Evolutionary conservation across 495 filamentous ascomycete genomes (phyloP).

Genomic region (Aspergillus panamensis): DNA sequence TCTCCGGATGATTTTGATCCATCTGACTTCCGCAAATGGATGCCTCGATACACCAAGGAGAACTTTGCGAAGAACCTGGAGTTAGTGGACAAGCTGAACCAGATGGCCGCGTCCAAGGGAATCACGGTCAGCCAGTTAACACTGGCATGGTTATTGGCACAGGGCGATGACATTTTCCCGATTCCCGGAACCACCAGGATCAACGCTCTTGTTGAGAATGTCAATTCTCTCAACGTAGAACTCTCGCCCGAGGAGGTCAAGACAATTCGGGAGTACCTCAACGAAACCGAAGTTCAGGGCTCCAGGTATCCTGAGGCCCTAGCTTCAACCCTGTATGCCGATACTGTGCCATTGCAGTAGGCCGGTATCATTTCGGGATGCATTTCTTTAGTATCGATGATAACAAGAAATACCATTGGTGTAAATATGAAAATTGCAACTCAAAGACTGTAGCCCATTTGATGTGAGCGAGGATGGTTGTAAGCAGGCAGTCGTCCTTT

Average conservation of each 20-base stretch:
- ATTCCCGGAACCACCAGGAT: constrained; percentile 57
- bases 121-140: constrained; percentile 46
- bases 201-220: constrained; percentile 57
- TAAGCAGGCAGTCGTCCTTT: too few relatives aligned
- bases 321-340: constrained; percentile 4
- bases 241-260: constrained; percentile 44
- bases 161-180: constrained; percentile 54
- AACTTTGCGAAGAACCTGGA: constrained; percentile 9
- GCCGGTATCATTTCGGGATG: too few relatives aligned
- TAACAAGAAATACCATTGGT: too few relatives aligned
- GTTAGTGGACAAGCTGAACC: constrained; percentile 10
- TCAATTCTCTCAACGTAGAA: constrained; percentile 40
- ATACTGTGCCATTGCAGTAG: constrained; percentile 19
- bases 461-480: too few relatives aligned
- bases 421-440: too few relatives aligned
- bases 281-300: constrained; percentile 2
- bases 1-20: background rate
- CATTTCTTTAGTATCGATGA: too few relatives aligned
- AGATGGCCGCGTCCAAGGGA: constrained; percentile 41
- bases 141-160: constrained; percentile 54
- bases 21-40: background rate
- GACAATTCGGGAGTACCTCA: constrained; percentile 34
- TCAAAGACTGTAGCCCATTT: too few relatives aligned
- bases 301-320: constrained; percentile 2
- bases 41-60: constrained; percentile 13